phyloP scores from a whole-genome alignment of 352 stramenopile genomes.

The Pythium myriotylum region DNA sequence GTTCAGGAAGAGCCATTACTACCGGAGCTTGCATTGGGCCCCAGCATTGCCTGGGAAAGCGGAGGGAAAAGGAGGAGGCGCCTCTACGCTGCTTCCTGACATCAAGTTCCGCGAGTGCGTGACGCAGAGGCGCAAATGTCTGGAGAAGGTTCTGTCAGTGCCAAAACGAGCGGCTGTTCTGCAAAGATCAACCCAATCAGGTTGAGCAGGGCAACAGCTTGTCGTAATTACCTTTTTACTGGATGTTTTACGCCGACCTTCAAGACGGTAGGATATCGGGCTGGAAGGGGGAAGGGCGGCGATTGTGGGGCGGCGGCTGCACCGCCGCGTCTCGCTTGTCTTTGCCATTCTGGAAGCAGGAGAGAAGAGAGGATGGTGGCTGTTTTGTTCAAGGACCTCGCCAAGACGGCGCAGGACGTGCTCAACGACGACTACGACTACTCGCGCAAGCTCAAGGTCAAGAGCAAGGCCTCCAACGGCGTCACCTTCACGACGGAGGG shows the following conservation, averaged over 20 bases:
- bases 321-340: slow-evolving; percentile 18
- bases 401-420: slow-evolving; percentile 77
- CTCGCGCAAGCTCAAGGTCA: slow-evolving; percentile 91
- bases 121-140: no score
- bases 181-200: slow-evolving; percentile 6
- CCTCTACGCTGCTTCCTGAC: not conserved
- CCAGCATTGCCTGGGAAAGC: no score
- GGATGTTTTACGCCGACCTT: slow-evolving; percentile 1
- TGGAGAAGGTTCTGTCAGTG: not conserved
- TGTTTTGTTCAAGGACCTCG: slow-evolving; percentile 81
- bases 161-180: slow-evolving; percentile 3
- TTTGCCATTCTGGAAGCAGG: slow-evolving; percentile 50
- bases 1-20: no score
- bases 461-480: slow-evolving; percentile 86
- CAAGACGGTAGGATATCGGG: slow-evolving; percentile 7
- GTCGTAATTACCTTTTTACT: slow-evolving; percentile 3
- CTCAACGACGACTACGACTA: slow-evolving; percentile 90
- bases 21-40: no score
- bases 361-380: slow-evolving; percentile 40
- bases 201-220: not conserved
- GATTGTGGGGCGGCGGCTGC: slow-evolving; percentile 13
- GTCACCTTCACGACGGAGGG: slow-evolving; percentile 88
- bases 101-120: not conserved
- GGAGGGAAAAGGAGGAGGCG: no score
- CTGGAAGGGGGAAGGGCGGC: slow-evolving; percentile 8